phyloP scores from a whole-genome alignment of 768 basidiomycete species.

The Termitomyces sp. region DNA sequence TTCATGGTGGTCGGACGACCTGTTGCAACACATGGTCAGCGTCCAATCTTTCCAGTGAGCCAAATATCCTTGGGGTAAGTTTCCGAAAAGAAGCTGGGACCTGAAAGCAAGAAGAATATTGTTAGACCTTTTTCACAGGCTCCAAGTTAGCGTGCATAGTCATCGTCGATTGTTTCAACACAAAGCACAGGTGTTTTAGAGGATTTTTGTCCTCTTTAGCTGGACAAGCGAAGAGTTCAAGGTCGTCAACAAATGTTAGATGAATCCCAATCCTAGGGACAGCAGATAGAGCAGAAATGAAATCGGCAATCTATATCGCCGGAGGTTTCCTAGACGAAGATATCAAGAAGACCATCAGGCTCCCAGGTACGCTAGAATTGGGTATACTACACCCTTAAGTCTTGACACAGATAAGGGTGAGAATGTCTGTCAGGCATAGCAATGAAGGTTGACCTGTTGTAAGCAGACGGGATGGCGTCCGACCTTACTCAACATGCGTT shows the following conservation, averaged over 20 bases:
- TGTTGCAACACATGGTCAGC: background rate
- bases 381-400: background rate
- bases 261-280: background rate
- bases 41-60: background rate
- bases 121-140: background rate
- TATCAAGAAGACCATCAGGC: background rate
- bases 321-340: background rate
- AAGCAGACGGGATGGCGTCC: too few relatives aligned
- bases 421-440: background rate
- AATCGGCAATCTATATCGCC: background rate
- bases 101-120: background rate
- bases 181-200: background rate
- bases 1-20: background rate
- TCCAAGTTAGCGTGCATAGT: too few relatives aligned
- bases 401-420: background rate
- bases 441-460: background rate
- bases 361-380: background rate
- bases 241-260: background rate
- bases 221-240: background rate
- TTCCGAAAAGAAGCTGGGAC: background rate
- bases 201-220: background rate
- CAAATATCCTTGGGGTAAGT: background rate
- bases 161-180: background rate
- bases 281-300: background rate
- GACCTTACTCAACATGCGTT: too few relatives aligned